Conservation (phyloP, 495 filamentous ascomycete genomes). For the Neurospora sp. region DNA sequence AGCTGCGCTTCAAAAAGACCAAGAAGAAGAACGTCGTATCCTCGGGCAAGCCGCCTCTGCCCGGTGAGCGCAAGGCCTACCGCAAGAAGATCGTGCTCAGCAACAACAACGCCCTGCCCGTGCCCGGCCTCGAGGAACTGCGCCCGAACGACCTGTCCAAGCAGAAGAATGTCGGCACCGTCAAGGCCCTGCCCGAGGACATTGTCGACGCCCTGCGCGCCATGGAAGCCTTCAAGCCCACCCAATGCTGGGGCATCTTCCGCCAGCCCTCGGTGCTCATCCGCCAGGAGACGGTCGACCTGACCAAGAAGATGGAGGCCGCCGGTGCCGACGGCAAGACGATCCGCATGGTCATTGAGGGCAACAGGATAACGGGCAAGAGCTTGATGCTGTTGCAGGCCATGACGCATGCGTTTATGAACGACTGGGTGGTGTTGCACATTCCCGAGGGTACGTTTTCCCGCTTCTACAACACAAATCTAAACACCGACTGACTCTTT, state of each 20-base stretch:
- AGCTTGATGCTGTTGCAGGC: slow-evolving; percentile 77
- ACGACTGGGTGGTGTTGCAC: slow-evolving; percentile 79
- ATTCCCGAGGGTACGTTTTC: slow-evolving; percentile 67
- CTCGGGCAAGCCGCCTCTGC: slow-evolving; percentile 41
- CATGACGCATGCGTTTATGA: slow-evolving; percentile 70
- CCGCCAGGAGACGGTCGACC: slow-evolving; percentile 60
- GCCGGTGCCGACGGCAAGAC: slow-evolving; percentile 46
- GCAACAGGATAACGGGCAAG: slow-evolving; percentile 69
- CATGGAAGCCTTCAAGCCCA: slow-evolving; percentile 81
- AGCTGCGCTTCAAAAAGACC: slow-evolving; percentile 35
- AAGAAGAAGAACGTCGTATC: slow-evolving; percentile 41
- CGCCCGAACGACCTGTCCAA: slow-evolving; percentile 44
- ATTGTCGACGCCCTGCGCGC: slow-evolving; percentile 70
- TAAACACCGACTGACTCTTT: no score
- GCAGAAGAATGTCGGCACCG: slow-evolving; percentile 44
- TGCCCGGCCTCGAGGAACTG: slow-evolving; percentile 54
- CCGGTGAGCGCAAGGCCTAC: slow-evolving; percentile 76
- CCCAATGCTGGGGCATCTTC: slow-evolving; percentile 83
- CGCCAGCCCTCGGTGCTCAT: slow-evolving; percentile 65
- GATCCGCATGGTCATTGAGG: slow-evolving; percentile 58
- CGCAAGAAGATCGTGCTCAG: slow-evolving; percentile 83
- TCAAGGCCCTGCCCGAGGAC: slow-evolving; percentile 58
- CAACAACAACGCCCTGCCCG: slow-evolving; percentile 82
- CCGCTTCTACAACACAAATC: no score
- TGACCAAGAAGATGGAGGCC: slow-evolving; percentile 49